A percentile compares a stretch with the other conserved stretches of the same genome.
phyloP scores from a whole-genome alignment of 148 eudicot genomes.

The Fagopyrum homotropicum region DNA sequence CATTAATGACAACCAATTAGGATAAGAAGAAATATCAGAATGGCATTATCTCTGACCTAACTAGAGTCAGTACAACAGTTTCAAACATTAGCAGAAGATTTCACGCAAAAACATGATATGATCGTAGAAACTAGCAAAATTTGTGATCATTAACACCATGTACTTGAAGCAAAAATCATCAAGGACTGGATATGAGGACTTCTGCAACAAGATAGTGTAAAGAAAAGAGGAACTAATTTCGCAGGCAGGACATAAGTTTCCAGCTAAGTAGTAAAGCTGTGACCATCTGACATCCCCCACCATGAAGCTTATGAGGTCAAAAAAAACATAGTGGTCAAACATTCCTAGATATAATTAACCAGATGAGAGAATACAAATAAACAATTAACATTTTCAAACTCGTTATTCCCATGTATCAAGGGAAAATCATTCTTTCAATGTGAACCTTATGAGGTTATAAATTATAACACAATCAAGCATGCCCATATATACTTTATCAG shows the following conservation, averaged over 20 bases:
- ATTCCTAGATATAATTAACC: not conserved
- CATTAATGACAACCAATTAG: not conserved
- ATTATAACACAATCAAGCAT: too few species aligned
- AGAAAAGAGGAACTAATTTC: not conserved
- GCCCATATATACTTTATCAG: not conserved
- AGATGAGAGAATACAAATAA: not conserved
- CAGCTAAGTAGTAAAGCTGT: not conserved
- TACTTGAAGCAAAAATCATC: not conserved
- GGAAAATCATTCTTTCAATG: not conserved
- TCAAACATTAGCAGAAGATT: conserved; percentile 1
- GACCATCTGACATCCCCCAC: conserved; percentile 3
- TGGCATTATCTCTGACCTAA: not conserved
- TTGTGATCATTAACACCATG: not conserved
- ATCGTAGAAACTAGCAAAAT: not conserved
- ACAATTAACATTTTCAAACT: not conserved
- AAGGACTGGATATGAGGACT: not conserved
- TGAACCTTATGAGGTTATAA: not conserved
- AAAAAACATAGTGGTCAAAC: not conserved
- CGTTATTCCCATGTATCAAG: not conserved
- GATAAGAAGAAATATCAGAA: not conserved
- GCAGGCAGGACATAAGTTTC: not conserved
- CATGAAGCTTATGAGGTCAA: not conserved
- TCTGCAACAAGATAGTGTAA: conserved; percentile 1
- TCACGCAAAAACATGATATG: not conserved
- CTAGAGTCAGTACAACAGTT: not conserved